phyloP scores from a whole-genome alignment of 768 basidiomycete species.

The Cystofilobasidium bisporidii region DNA sequence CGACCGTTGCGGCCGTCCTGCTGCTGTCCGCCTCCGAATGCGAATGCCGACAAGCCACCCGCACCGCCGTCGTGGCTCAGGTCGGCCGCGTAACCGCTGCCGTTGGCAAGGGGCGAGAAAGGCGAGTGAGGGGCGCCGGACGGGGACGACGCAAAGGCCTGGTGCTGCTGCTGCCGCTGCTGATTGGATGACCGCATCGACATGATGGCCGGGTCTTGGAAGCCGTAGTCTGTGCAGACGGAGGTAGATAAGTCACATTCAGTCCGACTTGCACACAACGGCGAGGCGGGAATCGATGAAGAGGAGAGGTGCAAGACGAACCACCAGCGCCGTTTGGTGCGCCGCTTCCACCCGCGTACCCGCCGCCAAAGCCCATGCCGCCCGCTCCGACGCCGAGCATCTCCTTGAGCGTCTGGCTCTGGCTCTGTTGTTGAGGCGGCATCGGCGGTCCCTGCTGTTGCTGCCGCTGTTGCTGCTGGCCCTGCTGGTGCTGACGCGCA shows the following conservation, averaged over 20 bases:
- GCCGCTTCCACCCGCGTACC: constrained; percentile 6
- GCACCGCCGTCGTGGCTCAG: constrained; percentile 1
- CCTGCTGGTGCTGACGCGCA: constrained; percentile 20
- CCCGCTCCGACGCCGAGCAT: constrained; percentile 28
- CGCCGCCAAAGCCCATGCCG: constrained; percentile 12
- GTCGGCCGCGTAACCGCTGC: neutral
- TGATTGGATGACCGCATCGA: constrained; percentile 29
- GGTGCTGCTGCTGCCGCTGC: constrained; percentile 27
- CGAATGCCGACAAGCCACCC: constrained; percentile 12
- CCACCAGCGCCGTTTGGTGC: neutral
- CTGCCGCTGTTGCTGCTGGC: constrained; percentile 3
- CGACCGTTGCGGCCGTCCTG: neutral
- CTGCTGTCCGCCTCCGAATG: constrained; percentile 14
- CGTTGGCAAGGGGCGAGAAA: constrained; percentile 12
- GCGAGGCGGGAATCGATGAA: too few relatives aligned
- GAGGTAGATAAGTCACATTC: too few relatives aligned
- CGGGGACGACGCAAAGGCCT: constrained; percentile 6
- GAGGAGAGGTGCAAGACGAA: neutral
- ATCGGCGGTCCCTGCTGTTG: neutral
- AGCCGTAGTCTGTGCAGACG: constrained; percentile 15
- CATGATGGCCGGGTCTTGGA: constrained; percentile 35
- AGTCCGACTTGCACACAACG: too few relatives aligned
- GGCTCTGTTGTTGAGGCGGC: constrained; percentile 13
- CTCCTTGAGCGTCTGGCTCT: constrained; percentile 28
- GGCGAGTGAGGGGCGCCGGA: constrained; percentile 10